These are phyloP conservation scores for Ceratobasidium sp. DNA, from an alignment of 1,284 basidiomycete genomes.

Conservation along the genomic window DNA sequence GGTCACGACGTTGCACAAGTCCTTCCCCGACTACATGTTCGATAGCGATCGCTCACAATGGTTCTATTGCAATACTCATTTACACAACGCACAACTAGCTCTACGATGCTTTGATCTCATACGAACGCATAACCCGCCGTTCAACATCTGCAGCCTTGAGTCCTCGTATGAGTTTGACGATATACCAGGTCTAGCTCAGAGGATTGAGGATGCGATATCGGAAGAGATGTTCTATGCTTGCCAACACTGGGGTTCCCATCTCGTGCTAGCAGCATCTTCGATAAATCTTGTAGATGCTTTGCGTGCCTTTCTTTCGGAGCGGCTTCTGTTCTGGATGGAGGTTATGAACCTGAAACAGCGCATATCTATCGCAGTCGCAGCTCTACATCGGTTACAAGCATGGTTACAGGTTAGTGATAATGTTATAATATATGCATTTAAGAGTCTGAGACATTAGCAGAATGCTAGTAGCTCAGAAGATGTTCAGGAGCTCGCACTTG, in stretches of 20 bases:
- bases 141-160: slow-evolving; percentile 20
- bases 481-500: no score
- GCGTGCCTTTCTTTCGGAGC: background rate
- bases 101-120: slow-evolving; percentile 8
- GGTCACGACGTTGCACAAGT: slow-evolving; percentile 12
- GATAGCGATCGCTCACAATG: background rate
- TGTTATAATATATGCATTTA: background rate
- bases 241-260: slow-evolving; percentile 4
- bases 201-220: background rate
- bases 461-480: no score
- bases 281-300: background rate
- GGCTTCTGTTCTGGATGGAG: slow-evolving; percentile 3
- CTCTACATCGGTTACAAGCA: background rate
- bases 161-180: background rate
- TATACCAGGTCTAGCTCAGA: background rate
- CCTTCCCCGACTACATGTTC: slow-evolving; percentile 29
- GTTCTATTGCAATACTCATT: background rate
- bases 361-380: no score
- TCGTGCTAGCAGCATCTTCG: background rate
- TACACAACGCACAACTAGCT: background rate
- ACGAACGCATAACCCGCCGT: background rate
- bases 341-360: background rate
- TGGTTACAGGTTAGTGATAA: background rate
- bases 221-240: slow-evolving; percentile 2
- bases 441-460: no score